Conservation (phyloP, 805 yeast species). For the Isabelozyma rhagii region DNA sequence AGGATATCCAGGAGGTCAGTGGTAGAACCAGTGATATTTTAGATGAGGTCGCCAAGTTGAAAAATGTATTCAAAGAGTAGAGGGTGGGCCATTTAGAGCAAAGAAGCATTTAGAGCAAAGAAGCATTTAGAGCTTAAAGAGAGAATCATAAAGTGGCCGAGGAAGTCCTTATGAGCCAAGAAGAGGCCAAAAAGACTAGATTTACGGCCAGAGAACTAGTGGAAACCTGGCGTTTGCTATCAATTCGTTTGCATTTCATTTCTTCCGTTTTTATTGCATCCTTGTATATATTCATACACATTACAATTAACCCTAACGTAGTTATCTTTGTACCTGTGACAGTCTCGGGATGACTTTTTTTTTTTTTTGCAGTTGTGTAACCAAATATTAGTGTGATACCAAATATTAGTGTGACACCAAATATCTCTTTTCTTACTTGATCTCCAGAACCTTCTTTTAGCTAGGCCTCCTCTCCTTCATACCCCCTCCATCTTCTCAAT, state of each 20-base stretch:
- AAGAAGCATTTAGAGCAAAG: no score
- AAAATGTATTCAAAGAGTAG: constrained; percentile 8
- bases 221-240: no score
- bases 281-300: background rate
- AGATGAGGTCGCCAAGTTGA: constrained; percentile 10
- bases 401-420: no score
- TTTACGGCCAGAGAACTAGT: no score
- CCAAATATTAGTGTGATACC: background rate
- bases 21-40: constrained; percentile 10
- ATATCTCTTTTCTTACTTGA: no score
- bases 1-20: constrained; percentile 24
- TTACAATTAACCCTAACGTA: background rate
- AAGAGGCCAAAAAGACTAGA: background rate
- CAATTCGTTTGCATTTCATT: background rate
- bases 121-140: background rate
- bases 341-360: background rate
- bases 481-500: background rate
- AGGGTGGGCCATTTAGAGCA: background rate
- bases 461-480: background rate
- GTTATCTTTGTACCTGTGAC: background rate
- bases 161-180: background rate
- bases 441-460: no score
- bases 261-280: background rate
- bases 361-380: background rate
- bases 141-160: background rate